These are phyloP conservation scores for Globisporangium apiculatum DNA, from an alignment of 352 stramenopile species.

Conservation along the genomic window DNA sequence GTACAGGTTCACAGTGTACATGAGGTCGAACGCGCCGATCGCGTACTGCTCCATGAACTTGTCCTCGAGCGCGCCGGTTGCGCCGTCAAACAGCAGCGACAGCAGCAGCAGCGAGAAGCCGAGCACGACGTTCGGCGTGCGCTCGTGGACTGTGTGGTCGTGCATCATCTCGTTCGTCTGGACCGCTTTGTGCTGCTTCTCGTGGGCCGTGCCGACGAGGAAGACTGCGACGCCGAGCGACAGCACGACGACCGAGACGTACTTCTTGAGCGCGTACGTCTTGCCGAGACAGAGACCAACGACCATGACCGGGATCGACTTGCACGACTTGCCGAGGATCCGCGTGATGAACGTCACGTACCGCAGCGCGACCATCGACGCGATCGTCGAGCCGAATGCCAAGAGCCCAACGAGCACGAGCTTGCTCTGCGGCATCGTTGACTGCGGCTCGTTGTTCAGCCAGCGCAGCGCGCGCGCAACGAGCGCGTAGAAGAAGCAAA, in stretches of 20 bases:
- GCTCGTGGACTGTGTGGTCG: conserved; percentile 35
- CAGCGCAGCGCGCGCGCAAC: conserved; percentile 54
- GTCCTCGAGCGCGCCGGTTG: conserved; percentile 73
- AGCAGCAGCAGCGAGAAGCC: conserved; percentile 60
- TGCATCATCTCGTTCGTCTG: conserved; percentile 38
- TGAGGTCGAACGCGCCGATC: conserved; percentile 79
- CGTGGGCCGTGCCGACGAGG: conserved; percentile 59
- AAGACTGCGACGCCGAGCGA: conserved; percentile 73
- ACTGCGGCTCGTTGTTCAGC: conserved; percentile 57
- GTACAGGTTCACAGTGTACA: conserved; percentile 86
- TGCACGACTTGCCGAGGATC: conserved; percentile 85
- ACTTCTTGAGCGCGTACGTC: conserved; percentile 77
- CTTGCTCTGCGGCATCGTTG: conserved; percentile 65
- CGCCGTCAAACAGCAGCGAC: conserved; percentile 74
- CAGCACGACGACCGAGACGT: conserved; percentile 68
- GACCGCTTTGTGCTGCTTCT: conserved; percentile 47
- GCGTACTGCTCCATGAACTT: conserved; percentile 80
- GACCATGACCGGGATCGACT: conserved; percentile 84
- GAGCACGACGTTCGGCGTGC: conserved; percentile 57
- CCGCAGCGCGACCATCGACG: conserved; percentile 75
- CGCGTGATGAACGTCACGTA: conserved; percentile 86
- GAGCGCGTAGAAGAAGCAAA: conserved; percentile 68
- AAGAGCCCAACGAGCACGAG: conserved; percentile 54
- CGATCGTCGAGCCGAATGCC: conserved; percentile 74
- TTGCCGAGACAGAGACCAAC: conserved; percentile 69